Conservation (phyloP, 164 flowering plant genomes). For the Berberis vulgaris region DNA sequence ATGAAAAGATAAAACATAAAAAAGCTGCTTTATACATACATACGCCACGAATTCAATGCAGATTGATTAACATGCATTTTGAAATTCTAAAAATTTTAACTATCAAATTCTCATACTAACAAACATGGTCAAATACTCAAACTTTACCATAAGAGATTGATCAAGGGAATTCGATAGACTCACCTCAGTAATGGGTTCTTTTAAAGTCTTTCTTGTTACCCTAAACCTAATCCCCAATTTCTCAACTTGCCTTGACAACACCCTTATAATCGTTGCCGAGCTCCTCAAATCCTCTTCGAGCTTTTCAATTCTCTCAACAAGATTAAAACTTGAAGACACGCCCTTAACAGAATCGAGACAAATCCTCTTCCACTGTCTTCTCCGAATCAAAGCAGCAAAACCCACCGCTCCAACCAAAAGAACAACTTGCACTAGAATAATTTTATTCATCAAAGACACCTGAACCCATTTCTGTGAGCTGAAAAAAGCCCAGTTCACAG, state of each 20-base stretch:
- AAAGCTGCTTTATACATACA: too few relatives aligned
- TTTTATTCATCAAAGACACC: conserved; percentile 27
- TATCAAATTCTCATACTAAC: neutral
- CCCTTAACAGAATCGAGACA: conserved; percentile 18
- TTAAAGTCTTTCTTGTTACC: conserved; percentile 65
- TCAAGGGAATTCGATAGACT: neutral
- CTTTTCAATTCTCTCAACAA: conserved; percentile 71
- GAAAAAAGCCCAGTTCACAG: conserved; percentile 27
- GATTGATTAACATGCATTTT: too few relatives aligned
- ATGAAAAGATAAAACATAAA: too few relatives aligned
- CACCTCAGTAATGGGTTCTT: conserved; percentile 83
- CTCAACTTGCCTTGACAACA: conserved; percentile 85
- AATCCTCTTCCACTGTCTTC: conserved; percentile 71
- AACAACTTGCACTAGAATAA: conserved; percentile 42
- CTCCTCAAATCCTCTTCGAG: conserved; percentile 77
- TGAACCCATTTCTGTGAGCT: conserved; percentile 21
- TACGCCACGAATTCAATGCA: too few relatives aligned
- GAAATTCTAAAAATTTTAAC: too few relatives aligned
- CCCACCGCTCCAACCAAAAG: conserved; percentile 43
- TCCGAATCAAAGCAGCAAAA: conserved; percentile 53
- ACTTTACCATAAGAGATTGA: neutral
- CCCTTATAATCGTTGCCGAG: conserved; percentile 46
- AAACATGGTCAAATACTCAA: neutral
- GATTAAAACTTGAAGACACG: conserved; percentile 25
- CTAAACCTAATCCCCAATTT: conserved; percentile 89